Percentiles rank a stretch among this genome's conserved stretches.
Evolutionary conservation across 202 grass and related monocot species (phyloP).

Genomic region (Brachypodium distachyon): DNA sequence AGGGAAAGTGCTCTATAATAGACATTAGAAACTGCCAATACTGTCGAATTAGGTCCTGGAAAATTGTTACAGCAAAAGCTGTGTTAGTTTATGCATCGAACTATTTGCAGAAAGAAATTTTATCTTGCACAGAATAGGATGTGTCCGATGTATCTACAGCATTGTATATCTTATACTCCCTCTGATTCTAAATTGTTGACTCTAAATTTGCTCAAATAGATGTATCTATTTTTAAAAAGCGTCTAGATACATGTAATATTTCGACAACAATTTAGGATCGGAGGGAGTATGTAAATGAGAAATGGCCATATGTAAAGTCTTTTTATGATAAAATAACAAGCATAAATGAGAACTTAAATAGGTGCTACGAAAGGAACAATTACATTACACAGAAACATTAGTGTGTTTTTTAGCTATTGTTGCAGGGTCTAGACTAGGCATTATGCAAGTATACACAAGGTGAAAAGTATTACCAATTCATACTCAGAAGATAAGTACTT

Average conservation of each 20-base stretch:
- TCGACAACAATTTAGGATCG: too few relatives aligned
- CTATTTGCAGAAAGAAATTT: not conserved
- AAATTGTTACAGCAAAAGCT: not conserved
- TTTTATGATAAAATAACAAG: not conserved
- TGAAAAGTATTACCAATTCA: conserved; percentile 16
- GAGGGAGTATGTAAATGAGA: not conserved
- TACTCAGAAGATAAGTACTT: not conserved
- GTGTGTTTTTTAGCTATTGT: not conserved
- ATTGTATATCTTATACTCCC: not conserved
- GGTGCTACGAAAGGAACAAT: not conserved
- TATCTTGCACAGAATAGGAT: not conserved
- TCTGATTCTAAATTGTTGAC: too few relatives aligned
- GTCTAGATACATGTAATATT: too few relatives aligned
- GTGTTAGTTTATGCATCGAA: not conserved
- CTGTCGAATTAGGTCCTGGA: not conserved
- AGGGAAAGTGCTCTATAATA: not conserved
- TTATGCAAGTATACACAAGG: not conserved
- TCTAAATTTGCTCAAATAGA: too few relatives aligned
- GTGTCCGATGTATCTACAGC: not conserved
- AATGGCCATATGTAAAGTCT: too few relatives aligned
- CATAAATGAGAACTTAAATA: not conserved
- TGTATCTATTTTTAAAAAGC: too few relatives aligned
- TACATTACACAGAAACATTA: not conserved
- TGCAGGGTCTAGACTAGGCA: not conserved
- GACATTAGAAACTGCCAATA: conserved; percentile 7